Evolutionary conservation across 23 red algal species (phyloP).

Genomic region (Gracilaria gracilis): DNA sequence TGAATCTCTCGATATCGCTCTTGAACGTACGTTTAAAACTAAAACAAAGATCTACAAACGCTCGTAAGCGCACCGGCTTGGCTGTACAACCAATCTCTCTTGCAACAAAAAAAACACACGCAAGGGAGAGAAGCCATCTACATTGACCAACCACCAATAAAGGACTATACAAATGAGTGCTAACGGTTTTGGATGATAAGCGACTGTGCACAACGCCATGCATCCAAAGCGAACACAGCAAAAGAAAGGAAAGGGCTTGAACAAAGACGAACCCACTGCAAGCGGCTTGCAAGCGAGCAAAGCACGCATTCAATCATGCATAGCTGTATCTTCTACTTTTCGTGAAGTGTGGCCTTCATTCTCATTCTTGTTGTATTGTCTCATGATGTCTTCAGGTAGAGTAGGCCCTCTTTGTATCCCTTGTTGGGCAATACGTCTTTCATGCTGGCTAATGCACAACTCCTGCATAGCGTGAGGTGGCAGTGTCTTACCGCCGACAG

Average conservation of each 20-base stretch:
- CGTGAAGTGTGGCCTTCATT: background rate
- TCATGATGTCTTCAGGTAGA: slow-evolving; percentile 1
- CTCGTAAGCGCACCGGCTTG: background rate
- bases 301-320: slow-evolving; percentile 32
- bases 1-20: background rate
- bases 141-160: background rate
- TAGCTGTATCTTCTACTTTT: slow-evolving; percentile 23
- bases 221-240: background rate
- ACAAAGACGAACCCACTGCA: background rate
- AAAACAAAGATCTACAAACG: background rate
- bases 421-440: slow-evolving; percentile 23
- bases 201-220: background rate
- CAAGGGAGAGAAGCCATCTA: background rate
- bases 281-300: background rate
- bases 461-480: slow-evolving; percentile 58
- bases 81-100: background rate
- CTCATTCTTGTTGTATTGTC: slow-evolving; percentile 16
- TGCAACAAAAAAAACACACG: background rate
- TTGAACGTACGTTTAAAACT: slow-evolving; percentile 8
- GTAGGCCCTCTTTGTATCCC: slow-evolving; percentile 17
- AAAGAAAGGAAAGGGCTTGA: background rate
- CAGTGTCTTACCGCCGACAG: slow-evolving; percentile 32
- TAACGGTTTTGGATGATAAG: background rate
- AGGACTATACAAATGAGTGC: slow-evolving; percentile 10
- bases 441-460: slow-evolving; percentile 44